Evolutionary conservation across 2,329 filamentous ascomycete species (phyloP).

Genomic region (Colletotrichum plurivorum): DNA sequence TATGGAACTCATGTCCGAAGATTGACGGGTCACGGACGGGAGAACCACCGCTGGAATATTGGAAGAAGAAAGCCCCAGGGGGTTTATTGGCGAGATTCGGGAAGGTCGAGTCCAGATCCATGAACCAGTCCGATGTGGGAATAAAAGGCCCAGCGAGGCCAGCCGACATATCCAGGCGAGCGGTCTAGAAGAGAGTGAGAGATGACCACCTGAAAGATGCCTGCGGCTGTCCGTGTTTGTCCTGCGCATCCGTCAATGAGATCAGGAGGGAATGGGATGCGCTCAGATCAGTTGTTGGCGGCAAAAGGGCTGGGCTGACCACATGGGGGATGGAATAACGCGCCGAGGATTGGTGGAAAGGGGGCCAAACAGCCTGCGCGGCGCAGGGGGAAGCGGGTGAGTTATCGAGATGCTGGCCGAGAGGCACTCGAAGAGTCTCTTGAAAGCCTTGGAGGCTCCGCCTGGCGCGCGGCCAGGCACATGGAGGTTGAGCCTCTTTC

Average conservation of each 20-base stretch:
- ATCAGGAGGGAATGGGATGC: slow-evolving; percentile 2
- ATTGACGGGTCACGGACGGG: background rate
- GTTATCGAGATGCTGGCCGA: background rate
- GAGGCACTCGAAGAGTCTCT: background rate
- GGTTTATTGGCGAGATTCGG: slow-evolving; percentile 8
- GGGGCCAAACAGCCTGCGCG: slow-evolving; percentile 11
- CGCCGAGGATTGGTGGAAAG: slow-evolving; percentile 33
- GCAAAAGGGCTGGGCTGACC: slow-evolving; percentile 6
- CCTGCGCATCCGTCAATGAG: slow-evolving; percentile 8
- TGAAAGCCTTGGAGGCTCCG: slow-evolving; percentile 22
- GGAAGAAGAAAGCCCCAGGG: background rate
- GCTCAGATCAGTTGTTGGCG: slow-evolving; percentile 25
- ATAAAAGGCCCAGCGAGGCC: background rate
- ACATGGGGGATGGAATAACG: slow-evolving; percentile 3
- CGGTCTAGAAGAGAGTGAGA: background rate
- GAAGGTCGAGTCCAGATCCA: background rate
- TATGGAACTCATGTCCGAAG: slow-evolving; percentile 22
- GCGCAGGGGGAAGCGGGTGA: slow-evolving; percentile 17
- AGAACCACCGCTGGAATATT: background rate
- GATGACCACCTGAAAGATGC: slow-evolving; percentile 21
- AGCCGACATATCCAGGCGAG: slow-evolving; percentile 19
- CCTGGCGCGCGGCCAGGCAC: slow-evolving; percentile 10
- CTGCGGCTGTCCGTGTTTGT: slow-evolving; percentile 20
- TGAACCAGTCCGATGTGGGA: background rate
- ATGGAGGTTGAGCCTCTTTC: slow-evolving; percentile 30